Conservation (phyloP, 805 yeast genomes). For the Hermanozyma aechmeae region DNA sequence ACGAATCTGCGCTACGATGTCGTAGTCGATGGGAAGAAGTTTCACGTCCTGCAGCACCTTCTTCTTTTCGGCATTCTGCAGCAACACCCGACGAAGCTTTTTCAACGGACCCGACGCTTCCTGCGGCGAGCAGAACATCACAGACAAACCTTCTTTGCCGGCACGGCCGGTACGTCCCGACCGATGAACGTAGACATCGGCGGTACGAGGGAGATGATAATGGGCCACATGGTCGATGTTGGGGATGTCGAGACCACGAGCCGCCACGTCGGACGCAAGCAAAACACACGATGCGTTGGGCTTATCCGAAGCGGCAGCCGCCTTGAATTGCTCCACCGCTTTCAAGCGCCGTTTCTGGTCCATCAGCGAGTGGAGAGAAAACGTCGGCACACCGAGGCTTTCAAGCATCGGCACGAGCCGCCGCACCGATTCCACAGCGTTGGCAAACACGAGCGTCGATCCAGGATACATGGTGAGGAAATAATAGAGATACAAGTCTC, state of each 20-base stretch:
- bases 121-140: slow-evolving; percentile 86
- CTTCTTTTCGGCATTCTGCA: slow-evolving; percentile 21
- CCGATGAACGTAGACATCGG: slow-evolving; percentile 90
- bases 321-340: slow-evolving; percentile 72
- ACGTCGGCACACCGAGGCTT: slow-evolving; percentile 57
- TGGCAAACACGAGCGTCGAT: slow-evolving; percentile 81
- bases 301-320: slow-evolving; percentile 28
- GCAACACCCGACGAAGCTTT: slow-evolving; percentile 56
- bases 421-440: slow-evolving; percentile 91
- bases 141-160: slow-evolving; percentile 87
- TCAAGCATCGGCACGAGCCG: slow-evolving; percentile 69
- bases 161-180: slow-evolving; percentile 99
- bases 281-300: slow-evolving; percentile 50
- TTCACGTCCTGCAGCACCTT: slow-evolving; percentile 44
- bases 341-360: slow-evolving; percentile 86
- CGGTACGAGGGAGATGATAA: slow-evolving; percentile 89
- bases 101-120: slow-evolving; percentile 85
- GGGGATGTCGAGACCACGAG: slow-evolving; percentile 92
- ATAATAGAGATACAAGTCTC: slow-evolving; percentile 86
- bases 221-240: slow-evolving; percentile 90
- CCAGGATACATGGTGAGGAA: slow-evolving; percentile 83
- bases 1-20: slow-evolving; percentile 59
- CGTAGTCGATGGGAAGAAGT: slow-evolving; percentile 68
- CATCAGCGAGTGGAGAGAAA: slow-evolving; percentile 89
- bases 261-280: slow-evolving; percentile 96